Base-by-base conservation (phyloP, 805 yeast species). In the Kuraishia floccosa region DNA sequence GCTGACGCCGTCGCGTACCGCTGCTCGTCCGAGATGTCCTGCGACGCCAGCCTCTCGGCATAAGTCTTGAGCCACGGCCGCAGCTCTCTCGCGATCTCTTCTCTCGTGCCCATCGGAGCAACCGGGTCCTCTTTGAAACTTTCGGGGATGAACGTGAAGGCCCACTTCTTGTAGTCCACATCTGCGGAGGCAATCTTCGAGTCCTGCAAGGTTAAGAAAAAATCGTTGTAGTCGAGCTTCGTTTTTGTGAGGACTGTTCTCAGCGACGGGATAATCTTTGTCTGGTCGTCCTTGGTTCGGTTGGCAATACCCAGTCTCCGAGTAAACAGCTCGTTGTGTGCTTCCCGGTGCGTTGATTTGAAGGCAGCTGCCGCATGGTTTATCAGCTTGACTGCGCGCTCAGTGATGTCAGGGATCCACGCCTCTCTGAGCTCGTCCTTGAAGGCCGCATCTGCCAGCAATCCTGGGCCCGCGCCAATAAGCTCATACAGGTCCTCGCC, bases 401-500 rank as follows among this genome's bases (percentile, higher is more conserved):
- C 46, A 4, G 76, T 60, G 7, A 82, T 54, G 2, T 56, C 50
- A 3, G 63, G 66, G 35, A 69, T 69, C 49, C 66, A 58, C 17
- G 68, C 76, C n/a, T 59, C 58, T 21, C 60, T 54, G 3, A 71
- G 46, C 0, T 57, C 54, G 3, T 57, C 47, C n/a, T 55, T 43
- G 37, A 63, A 63, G 5, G 51, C 41, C 7, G 57, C 50, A 26
- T 66, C 65, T 25, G 66, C 60, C 9, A 79, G 47, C 7, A 70
- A 48, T 11, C 60, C 59, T 2, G 67, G 59, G 0, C 81, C 85
- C 4, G 80, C 76, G 8, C 94, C 96, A 22, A 87, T 59, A 15
- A 87, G 60, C 46, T 82, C 86, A 0, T 85, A 87, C 37, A 91
- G 49, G 31, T 78, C 74, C 49, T 91, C 95, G 3, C 89, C 96